Evolutionary conservation across 2,329 filamentous ascomycete genomes (phyloP).

Genomic region (Phyllachora maydis): DNA sequence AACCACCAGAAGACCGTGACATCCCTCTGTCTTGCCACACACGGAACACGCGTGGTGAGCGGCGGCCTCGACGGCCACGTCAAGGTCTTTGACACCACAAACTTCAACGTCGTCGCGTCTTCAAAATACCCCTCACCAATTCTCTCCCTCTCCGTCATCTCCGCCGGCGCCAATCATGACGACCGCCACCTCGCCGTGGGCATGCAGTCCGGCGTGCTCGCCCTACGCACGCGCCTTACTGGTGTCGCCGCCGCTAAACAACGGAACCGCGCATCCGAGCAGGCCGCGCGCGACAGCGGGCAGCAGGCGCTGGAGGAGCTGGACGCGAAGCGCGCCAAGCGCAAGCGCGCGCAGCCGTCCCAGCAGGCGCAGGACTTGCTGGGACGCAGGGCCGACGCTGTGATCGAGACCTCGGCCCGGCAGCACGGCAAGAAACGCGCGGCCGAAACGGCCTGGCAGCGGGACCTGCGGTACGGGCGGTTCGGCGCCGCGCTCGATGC

Average conservation of each 20-base stretch:
- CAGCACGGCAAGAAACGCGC: conserved; percentile 29
- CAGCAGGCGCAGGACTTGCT: conserved; percentile 49
- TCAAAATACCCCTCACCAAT: conserved; percentile 87
- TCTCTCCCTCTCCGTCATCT: conserved; percentile 61
- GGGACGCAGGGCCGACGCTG: conserved; percentile 70
- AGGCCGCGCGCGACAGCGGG: conserved; percentile 62
- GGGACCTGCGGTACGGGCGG: conserved; percentile 54
- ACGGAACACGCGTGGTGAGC: conserved; percentile 62
- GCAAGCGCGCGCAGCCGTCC: conserved; percentile 32
- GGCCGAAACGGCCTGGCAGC: conserved; percentile 60
- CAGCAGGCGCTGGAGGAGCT: conserved; percentile 57
- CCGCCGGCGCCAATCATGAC: conserved; percentile 43
- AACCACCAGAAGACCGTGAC: conserved; percentile 99
- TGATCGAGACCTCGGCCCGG: conserved; percentile 45
- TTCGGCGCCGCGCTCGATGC: conserved; percentile 64
- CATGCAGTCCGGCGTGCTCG: conserved; percentile 85
- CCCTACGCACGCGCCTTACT: conserved; percentile 71
- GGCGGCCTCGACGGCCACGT: conserved; percentile 88
- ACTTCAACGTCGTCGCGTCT: conserved; percentile 91
- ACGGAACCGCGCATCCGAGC: conserved; percentile 49
- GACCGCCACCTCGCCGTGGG: conserved; percentile 91
- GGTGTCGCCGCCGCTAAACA: conserved; percentile 64
- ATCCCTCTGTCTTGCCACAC: conserved; percentile 60
- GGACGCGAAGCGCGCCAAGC: conserved; percentile 47
- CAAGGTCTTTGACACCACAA: conserved; percentile 86